A percentile compares a stretch with the other conserved stretches of the same genome.
These are phyloP conservation scores for Heracleum sosnowskyi DNA, from an alignment of 129 eudicot species.

Conservation along the genomic window DNA sequence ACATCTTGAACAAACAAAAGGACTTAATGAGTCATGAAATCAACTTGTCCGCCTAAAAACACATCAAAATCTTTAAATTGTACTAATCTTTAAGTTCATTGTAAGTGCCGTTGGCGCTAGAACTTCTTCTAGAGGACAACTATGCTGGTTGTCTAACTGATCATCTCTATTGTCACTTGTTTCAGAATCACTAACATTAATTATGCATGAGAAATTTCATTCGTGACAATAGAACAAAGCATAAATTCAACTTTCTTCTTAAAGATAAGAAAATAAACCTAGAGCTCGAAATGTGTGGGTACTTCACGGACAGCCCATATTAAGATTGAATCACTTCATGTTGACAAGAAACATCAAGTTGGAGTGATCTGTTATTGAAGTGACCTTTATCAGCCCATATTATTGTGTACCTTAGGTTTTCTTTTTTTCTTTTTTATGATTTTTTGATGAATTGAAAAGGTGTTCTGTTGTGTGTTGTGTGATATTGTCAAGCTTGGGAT, in stretches of 20 bases:
- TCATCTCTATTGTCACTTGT: slow-evolving; percentile 31
- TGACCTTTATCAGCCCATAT: too few relatives aligned
- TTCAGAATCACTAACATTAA: slow-evolving; percentile 38
- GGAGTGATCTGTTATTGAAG: too few relatives aligned
- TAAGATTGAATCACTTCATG: slow-evolving; percentile 11
- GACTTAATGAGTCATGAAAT: background rate
- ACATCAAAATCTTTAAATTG: background rate
- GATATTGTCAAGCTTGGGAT: background rate
- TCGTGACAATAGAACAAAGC: background rate
- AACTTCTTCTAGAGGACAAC: slow-evolving; percentile 54
- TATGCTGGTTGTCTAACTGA: slow-evolving; percentile 24
- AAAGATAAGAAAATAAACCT: slow-evolving; percentile 35
- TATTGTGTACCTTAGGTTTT: background rate
- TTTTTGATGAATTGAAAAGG: background rate
- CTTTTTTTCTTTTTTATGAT: too few relatives aligned
- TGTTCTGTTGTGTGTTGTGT: background rate
- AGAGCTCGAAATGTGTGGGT: slow-evolving; percentile 59
- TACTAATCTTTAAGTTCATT: slow-evolving; percentile 57
- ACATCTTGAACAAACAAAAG: background rate
- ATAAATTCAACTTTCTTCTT: background rate
- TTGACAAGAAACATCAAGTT: background rate
- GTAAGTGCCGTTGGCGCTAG: slow-evolving; percentile 61
- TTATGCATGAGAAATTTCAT: background rate
- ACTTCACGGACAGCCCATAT: slow-evolving; percentile 41
- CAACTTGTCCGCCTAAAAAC: background rate